These are phyloP conservation scores for Penicillium roqueforti DNA, from an alignment of 495 filamentous ascomycete genomes.

Conservation along the genomic window DNA sequence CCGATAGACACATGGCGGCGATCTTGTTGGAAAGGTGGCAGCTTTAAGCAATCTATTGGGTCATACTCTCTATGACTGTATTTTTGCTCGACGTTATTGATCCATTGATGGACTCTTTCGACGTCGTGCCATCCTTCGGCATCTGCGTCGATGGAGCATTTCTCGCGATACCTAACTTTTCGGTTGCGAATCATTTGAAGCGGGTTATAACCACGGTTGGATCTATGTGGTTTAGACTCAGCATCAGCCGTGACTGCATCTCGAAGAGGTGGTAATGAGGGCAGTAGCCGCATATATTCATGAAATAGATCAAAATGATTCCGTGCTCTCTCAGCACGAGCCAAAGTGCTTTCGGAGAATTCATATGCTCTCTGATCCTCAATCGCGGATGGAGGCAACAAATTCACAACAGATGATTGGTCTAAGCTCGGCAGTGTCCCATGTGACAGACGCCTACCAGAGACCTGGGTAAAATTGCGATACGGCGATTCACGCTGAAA, in stretches of 20 bases:
- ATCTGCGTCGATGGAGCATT: slow-evolving; percentile 63
- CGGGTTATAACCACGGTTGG: slow-evolving; percentile 67
- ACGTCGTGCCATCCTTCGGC: slow-evolving; percentile 74
- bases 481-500: slow-evolving; percentile 14
- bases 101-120: slow-evolving; percentile 65
- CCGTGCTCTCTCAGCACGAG: slow-evolving; percentile 72
- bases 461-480: slow-evolving; percentile 17
- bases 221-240: slow-evolving; percentile 5
- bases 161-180: slow-evolving; percentile 69
- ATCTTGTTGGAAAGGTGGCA: slow-evolving; percentile 53
- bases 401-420: slow-evolving; percentile 27
- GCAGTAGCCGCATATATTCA: slow-evolving; percentile 74
- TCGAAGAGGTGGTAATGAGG: slow-evolving; percentile 64
- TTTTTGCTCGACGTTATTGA: slow-evolving; percentile 59
- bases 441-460: slow-evolving; percentile 12
- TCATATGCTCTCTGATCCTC: slow-evolving; percentile 46
- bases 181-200: slow-evolving; percentile 84
- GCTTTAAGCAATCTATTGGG: slow-evolving; percentile 45
- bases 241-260: slow-evolving; percentile 1
- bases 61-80: slow-evolving; percentile 37
- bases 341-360: slow-evolving; percentile 74
- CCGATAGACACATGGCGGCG: slow-evolving; percentile 11
- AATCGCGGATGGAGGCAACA: slow-evolving; percentile 30
- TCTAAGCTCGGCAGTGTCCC: slow-evolving; percentile 3
- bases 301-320: slow-evolving; percentile 72